A percentile compares a stretch with the other conserved stretches of the same genome.
phyloP scores from a whole-genome alignment of 2,329 filamentous ascomycete species.

The Fusarium papillatum region DNA sequence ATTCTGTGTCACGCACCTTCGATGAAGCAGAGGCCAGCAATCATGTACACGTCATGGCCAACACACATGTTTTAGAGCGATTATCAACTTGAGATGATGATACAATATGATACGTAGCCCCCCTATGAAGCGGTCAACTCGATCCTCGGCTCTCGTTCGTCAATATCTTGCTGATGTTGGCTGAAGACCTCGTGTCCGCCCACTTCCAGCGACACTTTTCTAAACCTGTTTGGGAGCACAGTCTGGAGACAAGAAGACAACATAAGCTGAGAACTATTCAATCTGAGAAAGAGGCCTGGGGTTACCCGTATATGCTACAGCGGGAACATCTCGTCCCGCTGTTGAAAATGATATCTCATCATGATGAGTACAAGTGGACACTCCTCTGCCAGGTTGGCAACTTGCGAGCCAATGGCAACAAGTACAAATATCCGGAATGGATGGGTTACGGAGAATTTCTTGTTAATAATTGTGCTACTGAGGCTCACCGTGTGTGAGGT shows the following conservation, averaged over 20 bases:
- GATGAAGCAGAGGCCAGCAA: not conserved
- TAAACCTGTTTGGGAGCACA: not conserved
- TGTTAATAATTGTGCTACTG: not conserved
- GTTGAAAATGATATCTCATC: not conserved
- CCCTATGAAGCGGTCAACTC: not conserved
- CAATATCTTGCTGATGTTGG: not conserved
- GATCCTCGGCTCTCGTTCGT: not conserved
- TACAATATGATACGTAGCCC: not conserved
- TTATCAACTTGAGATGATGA: not conserved
- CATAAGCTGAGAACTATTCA: not conserved
- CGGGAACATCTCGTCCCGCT: not conserved
- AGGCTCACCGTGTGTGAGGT: conserved; percentile 10
- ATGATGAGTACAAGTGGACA: not conserved
- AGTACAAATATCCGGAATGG: not conserved
- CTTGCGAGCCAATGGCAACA: not conserved
- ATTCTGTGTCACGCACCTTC: not conserved
- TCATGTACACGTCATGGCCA: not conserved
- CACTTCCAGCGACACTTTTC: not conserved
- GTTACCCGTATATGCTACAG: not conserved
- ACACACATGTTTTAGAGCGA: not conserved
- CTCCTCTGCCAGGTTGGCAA: not conserved
- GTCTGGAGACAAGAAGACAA: not conserved
- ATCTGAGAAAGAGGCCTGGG: not conserved
- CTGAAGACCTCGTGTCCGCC: not conserved
- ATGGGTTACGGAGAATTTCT: not conserved